These are phyloP conservation scores for Rhodosporidiobolus sp. DNA, from an alignment of 768 basidiomycete species.

Conservation along the genomic window DNA sequence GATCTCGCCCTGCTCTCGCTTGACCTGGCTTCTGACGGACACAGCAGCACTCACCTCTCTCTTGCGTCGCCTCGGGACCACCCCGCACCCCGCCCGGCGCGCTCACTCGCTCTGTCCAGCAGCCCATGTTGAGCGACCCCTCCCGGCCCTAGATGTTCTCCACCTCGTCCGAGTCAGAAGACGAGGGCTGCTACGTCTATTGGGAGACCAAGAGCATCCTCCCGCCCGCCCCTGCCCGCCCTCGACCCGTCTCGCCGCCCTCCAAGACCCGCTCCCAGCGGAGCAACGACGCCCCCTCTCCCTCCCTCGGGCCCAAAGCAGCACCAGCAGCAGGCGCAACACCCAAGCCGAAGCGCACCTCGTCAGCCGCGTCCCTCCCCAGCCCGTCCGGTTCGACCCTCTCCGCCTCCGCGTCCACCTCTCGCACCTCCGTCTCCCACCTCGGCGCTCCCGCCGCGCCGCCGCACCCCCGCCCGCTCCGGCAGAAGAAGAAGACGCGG, in stretches of 20 bases:
- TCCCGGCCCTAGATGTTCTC: background rate
- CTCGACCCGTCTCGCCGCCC: background rate
- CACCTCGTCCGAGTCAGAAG: slow-evolving; percentile 1
- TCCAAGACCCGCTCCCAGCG: background rate
- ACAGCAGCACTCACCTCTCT: no score
- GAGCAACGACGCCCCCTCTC: slow-evolving; percentile 3
- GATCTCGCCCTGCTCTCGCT: no score
- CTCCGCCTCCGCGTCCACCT: no score
- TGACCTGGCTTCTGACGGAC: no score
- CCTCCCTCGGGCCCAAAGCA: slow-evolving; percentile 4
- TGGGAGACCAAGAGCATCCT: slow-evolving; percentile 15
- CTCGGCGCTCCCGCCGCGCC: no score
- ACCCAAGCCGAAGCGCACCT: slow-evolving; percentile 15
- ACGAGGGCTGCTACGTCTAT: slow-evolving; percentile 17
- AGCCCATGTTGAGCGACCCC: slow-evolving; percentile 3
- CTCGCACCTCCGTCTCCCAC: no score
- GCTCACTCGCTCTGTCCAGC: background rate
- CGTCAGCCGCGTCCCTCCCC: background rate
- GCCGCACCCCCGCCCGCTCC: background rate
- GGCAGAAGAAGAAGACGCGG: slow-evolving; percentile 5
- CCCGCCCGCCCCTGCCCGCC: background rate
- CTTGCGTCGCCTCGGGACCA: no score
- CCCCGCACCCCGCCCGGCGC: background rate
- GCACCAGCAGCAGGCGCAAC: background rate
- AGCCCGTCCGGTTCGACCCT: background rate